Percentiles rank a stretch among this genome's conserved stretches.
Evolutionary conservation across 345 rosid genomes (phyloP).

Genomic region (Salix dunnii): DNA sequence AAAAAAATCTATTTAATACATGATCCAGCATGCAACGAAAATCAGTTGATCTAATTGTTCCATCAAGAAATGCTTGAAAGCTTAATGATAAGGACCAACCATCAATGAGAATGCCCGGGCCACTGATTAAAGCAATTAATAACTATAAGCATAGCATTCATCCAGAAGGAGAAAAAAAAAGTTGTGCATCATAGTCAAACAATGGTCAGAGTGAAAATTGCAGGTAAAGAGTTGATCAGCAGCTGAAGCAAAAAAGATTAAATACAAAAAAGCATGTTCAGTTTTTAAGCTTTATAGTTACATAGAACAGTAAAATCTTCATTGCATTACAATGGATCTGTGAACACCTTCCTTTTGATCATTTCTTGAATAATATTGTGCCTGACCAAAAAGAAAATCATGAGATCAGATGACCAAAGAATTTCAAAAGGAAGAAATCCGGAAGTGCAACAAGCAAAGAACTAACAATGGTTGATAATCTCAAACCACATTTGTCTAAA

Average conservation of each 20-base stretch:
- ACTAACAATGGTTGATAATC: not conserved
- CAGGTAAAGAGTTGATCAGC: not conserved
- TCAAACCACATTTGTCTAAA: not conserved
- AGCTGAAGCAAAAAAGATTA: not conserved
- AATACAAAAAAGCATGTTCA: not conserved
- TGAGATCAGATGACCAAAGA: constrained; percentile 10
- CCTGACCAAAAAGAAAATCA: constrained; percentile 2
- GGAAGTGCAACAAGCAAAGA: constrained; percentile 7
- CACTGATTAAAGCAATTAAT: not conserved
- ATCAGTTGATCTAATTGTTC: not conserved
- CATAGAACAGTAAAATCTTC: not conserved
- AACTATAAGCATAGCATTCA: not conserved
- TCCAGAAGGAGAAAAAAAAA: not conserved
- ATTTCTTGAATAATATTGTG: constrained; percentile 11
- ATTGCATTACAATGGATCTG: not conserved
- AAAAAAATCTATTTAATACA: no score
- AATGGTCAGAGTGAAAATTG: not conserved
- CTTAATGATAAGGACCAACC: not conserved
- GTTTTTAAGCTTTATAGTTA: not conserved
- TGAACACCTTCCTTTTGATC: constrained; percentile 10
- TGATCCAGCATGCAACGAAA: not conserved
- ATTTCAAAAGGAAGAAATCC: not conserved
- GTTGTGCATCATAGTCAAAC: not conserved
- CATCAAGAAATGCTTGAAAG: no score
- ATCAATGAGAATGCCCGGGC: not conserved